Base-by-base conservation (phyloP, 441 rosid genomes). In the Corymbia calophylla region DNA sequence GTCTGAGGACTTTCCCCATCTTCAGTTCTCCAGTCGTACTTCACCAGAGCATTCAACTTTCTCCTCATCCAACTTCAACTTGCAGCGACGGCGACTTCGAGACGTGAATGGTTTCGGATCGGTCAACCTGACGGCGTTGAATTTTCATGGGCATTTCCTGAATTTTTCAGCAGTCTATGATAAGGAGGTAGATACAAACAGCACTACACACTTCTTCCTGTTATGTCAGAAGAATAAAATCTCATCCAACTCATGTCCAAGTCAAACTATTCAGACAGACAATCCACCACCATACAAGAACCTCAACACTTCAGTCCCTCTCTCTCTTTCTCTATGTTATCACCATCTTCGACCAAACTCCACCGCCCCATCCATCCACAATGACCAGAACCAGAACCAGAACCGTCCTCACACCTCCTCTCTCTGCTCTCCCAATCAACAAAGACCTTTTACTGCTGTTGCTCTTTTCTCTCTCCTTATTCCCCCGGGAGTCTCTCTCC, bases 101-200 rank as follows among this genome's bases (percentile, higher is more conserved):
- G 16, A 39, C 44, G 44, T 39, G 44, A 39, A 39, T 39, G 44
- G 44, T 39, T 39, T 39, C 44, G 44, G 44, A 35, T 23, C 15
- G 91, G 93, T 89, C 93, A 91, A 90, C 56, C 81, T 86, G 87
- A 53, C 56, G 48, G 4, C 7, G 81, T 19, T 88, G 51, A 84
- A 62, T 82, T 87, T 87, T 39, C 44, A 39, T 39, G 44, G 44
- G 44, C 44, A 39, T 39, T 39, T 39, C 44, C 44, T 39, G 44
- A 39, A 39, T 39, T 39, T 39, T 88, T 93, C 93, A 93, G 91
- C 86, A 16, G 92, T 90, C 93, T n/a, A 88, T 87, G 55, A 86
- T 91, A 18, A 21, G 64, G 64, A 39, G 87, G 80, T 35, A 39
- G 91, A 66, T n/a, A 9, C 7, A 4, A 9, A 4, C 1, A 1